Conservation (phyloP, 495 filamentous ascomycete genomes). For the Trypethelium eluteriae region DNA sequence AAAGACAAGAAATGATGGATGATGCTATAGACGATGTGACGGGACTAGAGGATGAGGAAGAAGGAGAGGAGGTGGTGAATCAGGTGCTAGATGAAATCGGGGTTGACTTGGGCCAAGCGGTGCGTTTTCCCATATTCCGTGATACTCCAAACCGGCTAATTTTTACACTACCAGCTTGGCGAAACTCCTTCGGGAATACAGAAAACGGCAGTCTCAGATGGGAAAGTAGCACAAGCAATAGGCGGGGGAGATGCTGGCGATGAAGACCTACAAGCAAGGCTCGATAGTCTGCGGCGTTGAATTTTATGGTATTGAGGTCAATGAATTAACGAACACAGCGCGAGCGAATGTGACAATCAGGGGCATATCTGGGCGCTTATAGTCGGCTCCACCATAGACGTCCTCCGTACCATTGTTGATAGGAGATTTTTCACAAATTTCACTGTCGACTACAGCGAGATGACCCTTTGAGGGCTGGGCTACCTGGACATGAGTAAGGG, state of each 20-base stretch:
- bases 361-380: neutral
- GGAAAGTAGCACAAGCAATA: conserved; percentile 39
- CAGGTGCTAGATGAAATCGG: conserved; percentile 96
- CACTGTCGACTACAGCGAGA: no score
- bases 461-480: no score
- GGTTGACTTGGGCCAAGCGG: conserved; percentile 78
- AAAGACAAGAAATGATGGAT: conserved; percentile 99
- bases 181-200: conserved; percentile 40
- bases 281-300: conserved; percentile 37
- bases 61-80: conserved; percentile 91
- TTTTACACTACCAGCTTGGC: conserved; percentile 34
- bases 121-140: conserved; percentile 45
- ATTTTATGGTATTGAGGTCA: neutral
- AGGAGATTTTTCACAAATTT: no score
- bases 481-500: no score
- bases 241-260: conserved; percentile 37
- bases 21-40: conserved; percentile 99
- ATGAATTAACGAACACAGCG: neutral
- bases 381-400: neutral
- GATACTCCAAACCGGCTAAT: conserved; percentile 23
- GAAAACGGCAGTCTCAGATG: conserved; percentile 34
- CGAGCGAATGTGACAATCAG: neutral
- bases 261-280: conserved; percentile 42
- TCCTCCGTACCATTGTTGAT: neutral
- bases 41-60: conserved; percentile 80